phyloP scores from a whole-genome alignment of 2,329 filamentous ascomycete genomes.

The Xylariaceae sp. region DNA sequence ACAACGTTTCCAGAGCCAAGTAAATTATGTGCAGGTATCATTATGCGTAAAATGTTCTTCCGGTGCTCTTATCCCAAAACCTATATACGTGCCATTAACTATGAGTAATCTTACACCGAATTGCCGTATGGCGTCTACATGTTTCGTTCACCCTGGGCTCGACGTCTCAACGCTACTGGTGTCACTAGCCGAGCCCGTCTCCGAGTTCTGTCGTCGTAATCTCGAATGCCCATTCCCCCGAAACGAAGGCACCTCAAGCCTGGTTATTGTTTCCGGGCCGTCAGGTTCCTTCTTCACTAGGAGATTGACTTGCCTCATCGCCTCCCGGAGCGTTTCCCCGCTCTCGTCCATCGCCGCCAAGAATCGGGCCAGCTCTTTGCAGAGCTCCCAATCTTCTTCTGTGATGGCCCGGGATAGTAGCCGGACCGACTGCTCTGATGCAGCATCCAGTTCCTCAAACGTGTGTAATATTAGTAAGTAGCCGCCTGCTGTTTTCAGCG shows the following conservation, averaged over 20 bases:
- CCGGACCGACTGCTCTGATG: conserved; percentile 72
- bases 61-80: not conserved
- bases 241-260: conserved; percentile 31
- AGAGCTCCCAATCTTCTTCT: conserved; percentile 90
- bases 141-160: conserved; percentile 26
- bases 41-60: not conserved
- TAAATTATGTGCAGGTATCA: conserved; percentile 1
- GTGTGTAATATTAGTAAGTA: conserved; percentile 95
- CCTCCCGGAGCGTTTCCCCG: conserved; percentile 70
- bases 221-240: conserved; percentile 25
- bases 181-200: conserved; percentile 28
- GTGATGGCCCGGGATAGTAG: conserved; percentile 74
- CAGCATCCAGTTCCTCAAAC: conserved; percentile 61
- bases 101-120: not conserved
- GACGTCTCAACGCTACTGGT: conserved; percentile 30
- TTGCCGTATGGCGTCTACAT: not conserved
- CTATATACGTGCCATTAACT: not conserved
- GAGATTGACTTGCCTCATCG: conserved; percentile 57
- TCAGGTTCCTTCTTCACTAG: conserved; percentile 33
- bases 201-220: conserved; percentile 27
- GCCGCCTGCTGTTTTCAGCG: conserved; percentile 89
- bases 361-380: conserved; percentile 92
- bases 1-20: not conserved
- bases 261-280: conserved; percentile 29
- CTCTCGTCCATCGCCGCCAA: conserved; percentile 85